Base-by-base conservation (phyloP, 1,139 yeast species). In the Geotrichum candidum region DNA sequence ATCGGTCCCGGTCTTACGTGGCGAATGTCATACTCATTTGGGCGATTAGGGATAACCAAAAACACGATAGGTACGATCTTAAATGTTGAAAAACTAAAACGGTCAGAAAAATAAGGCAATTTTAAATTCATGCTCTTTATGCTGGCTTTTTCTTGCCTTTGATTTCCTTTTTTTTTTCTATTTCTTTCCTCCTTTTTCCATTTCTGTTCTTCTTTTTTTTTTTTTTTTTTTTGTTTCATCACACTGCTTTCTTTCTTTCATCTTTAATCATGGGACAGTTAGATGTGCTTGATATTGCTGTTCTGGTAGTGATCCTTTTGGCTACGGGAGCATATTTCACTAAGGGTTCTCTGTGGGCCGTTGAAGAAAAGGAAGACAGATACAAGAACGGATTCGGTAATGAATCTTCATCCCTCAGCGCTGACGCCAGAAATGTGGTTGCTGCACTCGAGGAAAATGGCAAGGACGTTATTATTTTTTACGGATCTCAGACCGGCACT, bases 401-500 rank as follows among this genome's bases (percentile, higher is more conserved):
- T 55, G 61, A 69, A 61, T 59, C 59, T 48, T 65, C 62, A 68
- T 51, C 72, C 61, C 58, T 65, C 66, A 3, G 72, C 74, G 56
- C 78, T 84, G 56, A 56, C 57, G 80, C 90, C 70, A 85, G 77
- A 53, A 70, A 90, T 72, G 78, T 95, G 57, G 80, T 86, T 41
- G 84, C 85, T 65, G 84, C 84, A 18, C 77, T 91, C 68, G 78
- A 79, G 61, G 78, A 79, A 56, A 86, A 86, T 69, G 80, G 83
- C 65, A 92, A 94, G 76, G 87, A 88, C 68, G 87, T 89, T 57
- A 79, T 88, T 52, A 86, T 94, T n/a, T 83, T 94, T 67, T 95
- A 82, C 73, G 98, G 97, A 5, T 92, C 99, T 5, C 99, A 94
- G 77, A 95, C 99, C 13, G 99, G 99, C 67, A 94, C 99, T n/a